phyloP scores from a whole-genome alignment of 1,284 basidiomycete genomes.

The Ustilago sp. region DNA sequence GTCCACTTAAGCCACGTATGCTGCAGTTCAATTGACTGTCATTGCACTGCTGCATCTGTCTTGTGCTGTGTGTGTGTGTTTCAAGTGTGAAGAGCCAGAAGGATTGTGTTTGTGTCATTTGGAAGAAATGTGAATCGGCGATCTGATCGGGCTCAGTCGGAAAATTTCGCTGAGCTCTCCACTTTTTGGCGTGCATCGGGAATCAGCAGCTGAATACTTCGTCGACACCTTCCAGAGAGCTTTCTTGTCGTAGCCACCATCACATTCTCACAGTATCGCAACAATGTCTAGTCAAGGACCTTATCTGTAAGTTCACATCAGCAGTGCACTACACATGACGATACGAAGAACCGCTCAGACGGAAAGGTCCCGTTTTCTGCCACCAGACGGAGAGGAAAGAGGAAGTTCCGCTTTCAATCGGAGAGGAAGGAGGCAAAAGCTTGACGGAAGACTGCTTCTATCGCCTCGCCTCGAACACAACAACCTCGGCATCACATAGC shows the following conservation, averaged over 20 bases:
- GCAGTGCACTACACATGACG: background rate
- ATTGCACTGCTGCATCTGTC: background rate
- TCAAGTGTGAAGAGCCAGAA: background rate
- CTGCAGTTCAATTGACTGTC: background rate
- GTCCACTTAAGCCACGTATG: background rate
- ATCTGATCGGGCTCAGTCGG: slow-evolving; percentile 1
- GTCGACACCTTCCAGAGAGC: background rate
- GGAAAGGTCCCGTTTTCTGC: too few species aligned
- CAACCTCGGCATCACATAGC: too few species aligned
- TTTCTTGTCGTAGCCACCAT: background rate
- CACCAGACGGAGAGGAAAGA: background rate
- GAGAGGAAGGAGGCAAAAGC: background rate
- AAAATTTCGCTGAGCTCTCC: slow-evolving; percentile 10
- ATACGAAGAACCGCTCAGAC: background rate
- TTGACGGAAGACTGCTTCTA: too few species aligned
- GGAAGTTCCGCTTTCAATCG: background rate
- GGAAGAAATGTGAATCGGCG: slow-evolving; percentile 4
- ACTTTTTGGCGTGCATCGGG: slow-evolving; percentile 20
- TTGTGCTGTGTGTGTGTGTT: background rate
- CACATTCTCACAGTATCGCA: background rate
- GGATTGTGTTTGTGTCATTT: background rate
- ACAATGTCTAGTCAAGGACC: slow-evolving; percentile 42
- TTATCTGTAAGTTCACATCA: slow-evolving; percentile 34
- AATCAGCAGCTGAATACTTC: slow-evolving; percentile 2
- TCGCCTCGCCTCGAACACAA: too few species aligned